A percentile compares a stretch with the other conserved stretches of the same genome.
Evolutionary conservation across 164 flowering plant species (phyloP).

Genomic region (Chimonanthus praecox): DNA sequence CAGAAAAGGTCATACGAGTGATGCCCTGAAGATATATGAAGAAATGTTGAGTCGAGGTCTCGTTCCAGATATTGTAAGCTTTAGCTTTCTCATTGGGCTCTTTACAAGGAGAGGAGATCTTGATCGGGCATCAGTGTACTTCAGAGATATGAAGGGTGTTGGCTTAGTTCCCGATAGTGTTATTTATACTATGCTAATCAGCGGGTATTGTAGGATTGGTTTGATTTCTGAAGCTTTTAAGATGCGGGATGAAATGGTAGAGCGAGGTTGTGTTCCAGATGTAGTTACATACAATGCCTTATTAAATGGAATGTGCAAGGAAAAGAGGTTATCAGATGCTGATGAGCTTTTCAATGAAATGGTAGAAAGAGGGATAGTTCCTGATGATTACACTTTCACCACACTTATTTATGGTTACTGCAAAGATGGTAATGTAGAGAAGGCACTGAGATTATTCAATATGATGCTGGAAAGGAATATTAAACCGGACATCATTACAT

Average conservation of each 20-base stretch:
- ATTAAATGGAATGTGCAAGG: slow-evolving; percentile 77
- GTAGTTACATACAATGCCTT: slow-evolving; percentile 74
- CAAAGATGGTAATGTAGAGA: slow-evolving; percentile 49
- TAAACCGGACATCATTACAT: slow-evolving; percentile 71
- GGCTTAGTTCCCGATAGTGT: slow-evolving; percentile 74
- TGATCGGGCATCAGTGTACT: slow-evolving; percentile 49
- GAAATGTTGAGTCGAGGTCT: slow-evolving; percentile 45
- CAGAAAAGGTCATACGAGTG: slow-evolving; percentile 34
- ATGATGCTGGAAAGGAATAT: slow-evolving; percentile 58
- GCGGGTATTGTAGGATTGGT: slow-evolving; percentile 65
- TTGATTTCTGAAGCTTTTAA: slow-evolving; percentile 55
- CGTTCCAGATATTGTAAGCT: slow-evolving; percentile 71
- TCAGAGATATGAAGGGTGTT: slow-evolving; percentile 41
- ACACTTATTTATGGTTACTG: slow-evolving; percentile 78
- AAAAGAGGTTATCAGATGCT: slow-evolving; percentile 62
- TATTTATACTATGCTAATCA: slow-evolving; percentile 72
- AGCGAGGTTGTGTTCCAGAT: slow-evolving; percentile 57
- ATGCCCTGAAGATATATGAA: slow-evolving; percentile 40
- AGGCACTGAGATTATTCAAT: slow-evolving; percentile 52
- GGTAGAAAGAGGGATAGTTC: slow-evolving; percentile 62
- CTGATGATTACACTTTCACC: slow-evolving; percentile 68
- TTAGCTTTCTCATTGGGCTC: slow-evolving; percentile 58
- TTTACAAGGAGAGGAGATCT: slow-evolving; percentile 55
- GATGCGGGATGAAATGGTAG: slow-evolving; percentile 70
- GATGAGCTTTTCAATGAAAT: slow-evolving; percentile 66